Conservation (phyloP, 2,329 filamentous ascomycete species). For the Microdochium bolleyi region DNA sequence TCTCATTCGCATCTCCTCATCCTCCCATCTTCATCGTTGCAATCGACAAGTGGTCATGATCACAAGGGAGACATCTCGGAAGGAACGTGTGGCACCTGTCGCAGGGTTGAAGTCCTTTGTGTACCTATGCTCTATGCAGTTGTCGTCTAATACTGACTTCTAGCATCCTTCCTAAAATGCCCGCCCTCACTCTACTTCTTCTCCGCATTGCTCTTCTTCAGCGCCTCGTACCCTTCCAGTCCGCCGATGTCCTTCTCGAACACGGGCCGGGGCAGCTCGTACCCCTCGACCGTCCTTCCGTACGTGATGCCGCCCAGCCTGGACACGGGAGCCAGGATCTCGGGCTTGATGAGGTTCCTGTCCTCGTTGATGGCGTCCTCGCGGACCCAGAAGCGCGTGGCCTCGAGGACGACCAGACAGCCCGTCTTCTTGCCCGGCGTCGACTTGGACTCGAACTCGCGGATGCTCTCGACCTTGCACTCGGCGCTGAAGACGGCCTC, state of each 20-base stretch:
- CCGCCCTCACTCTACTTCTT: background rate
- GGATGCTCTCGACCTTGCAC: slow-evolving; percentile 65
- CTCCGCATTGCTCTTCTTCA: slow-evolving; percentile 37
- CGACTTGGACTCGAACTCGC: slow-evolving; percentile 68
- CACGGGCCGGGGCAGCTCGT: slow-evolving; percentile 62
- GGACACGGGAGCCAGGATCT: slow-evolving; percentile 67
- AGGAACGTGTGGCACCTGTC: too few species aligned
- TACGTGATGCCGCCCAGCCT: slow-evolving; percentile 85
- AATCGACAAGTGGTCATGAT: too few species aligned
- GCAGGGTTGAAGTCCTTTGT: too few species aligned
- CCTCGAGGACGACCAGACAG: slow-evolving; percentile 71
- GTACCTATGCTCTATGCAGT: too few species aligned
- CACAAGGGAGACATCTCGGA: too few species aligned
- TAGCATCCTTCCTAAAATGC: background rate
- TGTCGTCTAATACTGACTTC: too few species aligned
- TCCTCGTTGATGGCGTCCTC: slow-evolving; percentile 83
- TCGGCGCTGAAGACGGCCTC: slow-evolving; percentile 83
- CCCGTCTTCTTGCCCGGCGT: slow-evolving; percentile 68
- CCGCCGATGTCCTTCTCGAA: slow-evolving; percentile 42
- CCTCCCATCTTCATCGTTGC: too few species aligned
- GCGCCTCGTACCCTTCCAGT: slow-evolving; percentile 46
- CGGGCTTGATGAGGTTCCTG: slow-evolving; percentile 64
- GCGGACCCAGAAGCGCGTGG: slow-evolving; percentile 78
- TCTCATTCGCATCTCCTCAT: too few species aligned
- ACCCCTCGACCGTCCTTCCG: slow-evolving; percentile 56